Percentiles rank a stretch among this genome's conserved stretches.
Conservation (phyloP, 345 rosid species). For the Arabidopsis arenosa region DNA sequence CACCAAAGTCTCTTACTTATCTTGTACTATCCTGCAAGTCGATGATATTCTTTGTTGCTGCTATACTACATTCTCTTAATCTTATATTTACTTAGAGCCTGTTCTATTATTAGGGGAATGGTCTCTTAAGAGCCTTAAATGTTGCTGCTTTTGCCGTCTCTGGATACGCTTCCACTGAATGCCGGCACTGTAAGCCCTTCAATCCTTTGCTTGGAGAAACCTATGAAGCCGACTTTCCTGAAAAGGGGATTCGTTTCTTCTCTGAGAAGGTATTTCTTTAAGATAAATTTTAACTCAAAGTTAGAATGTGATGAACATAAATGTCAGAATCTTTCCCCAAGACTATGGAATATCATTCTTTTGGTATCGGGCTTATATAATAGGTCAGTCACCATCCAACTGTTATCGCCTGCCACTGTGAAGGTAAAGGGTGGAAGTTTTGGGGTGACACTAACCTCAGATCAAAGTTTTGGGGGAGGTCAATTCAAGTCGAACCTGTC, state of each 20-base stretch:
- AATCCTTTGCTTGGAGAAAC: conserved; percentile 98
- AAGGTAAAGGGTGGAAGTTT: conserved; percentile 98
- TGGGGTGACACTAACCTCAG: conserved; percentile 95
- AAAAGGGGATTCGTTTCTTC: conserved; percentile 89
- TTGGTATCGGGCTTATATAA: conserved; percentile 24
- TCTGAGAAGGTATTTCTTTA: conserved; percentile 79
- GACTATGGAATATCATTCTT: conserved; percentile 9
- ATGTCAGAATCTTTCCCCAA: neutral
- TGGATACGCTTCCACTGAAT: conserved; percentile 94
- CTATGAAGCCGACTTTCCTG: conserved; percentile 93
- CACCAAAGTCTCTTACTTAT: conserved; percentile 9
- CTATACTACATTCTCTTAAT: conserved; percentile 7
- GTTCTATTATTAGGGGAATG: conserved; percentile 65
- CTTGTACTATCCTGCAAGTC: too few relatives aligned
- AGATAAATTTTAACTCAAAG: neutral
- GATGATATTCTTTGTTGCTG: too few relatives aligned
- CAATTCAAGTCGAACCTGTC: conserved; percentile 97
- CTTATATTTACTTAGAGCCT: conserved; percentile 22
- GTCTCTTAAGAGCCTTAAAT: conserved; percentile 70
- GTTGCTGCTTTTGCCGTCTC: conserved; percentile 99
- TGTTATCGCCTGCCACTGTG: conserved; percentile 92
- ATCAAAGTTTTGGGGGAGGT: conserved; percentile 96
- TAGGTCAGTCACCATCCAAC: conserved; percentile 99
- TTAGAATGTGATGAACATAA: conserved; percentile 11
- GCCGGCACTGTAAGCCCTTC: conserved; percentile 97